Evolutionary conservation across 148 eudicot species (phyloP), one percentile per base, ranked within the genome.

Genomic region (Cornus controversa): DNA sequence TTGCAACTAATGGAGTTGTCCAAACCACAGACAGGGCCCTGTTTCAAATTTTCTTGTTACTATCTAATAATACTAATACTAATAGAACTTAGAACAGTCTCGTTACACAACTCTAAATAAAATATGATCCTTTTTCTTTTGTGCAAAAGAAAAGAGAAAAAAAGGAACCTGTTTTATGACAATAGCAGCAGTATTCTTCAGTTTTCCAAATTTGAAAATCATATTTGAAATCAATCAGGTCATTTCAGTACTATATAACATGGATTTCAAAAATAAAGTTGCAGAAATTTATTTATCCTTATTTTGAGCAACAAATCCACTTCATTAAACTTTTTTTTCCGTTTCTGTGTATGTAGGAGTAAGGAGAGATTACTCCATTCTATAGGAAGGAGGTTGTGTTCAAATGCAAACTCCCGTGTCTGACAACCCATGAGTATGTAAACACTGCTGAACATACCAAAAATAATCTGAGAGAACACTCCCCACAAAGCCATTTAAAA

Each of bases 1-100:
- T 92, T 73, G 97, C 97, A 40, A 92, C 97, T 4, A 92, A 77
- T 40, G 97, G 97, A 74, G 97, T 92, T 31, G 97, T 92, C 97
- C 97, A 92, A 70, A 86, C 86, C 29, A 84, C 85, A 20, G 84
- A 81, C 27, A 84, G 67, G 1, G 83, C 89, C 86, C 86, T 86
- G 81, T 68, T 26, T 14, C 36, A 81, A 4, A 65, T 4, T 2
- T 10, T 40, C 20, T 8, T 11, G 22, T 63, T 50, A 50, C 3
- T 3, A 11, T 15, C 0, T 50, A 50, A 11, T 50, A 50, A 11
- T 50, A 50, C 57, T 50, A 4, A 40, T 40, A 40, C 57, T 50
- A 4, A 40, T 40, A 40, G 9, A 40, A 40, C 45, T 6, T 40
- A 40, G 0, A 6, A 3, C 7, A 6, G 9, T 2, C 34, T 6